Evolutionary conservation across 257 asterid genomes (phyloP).

Genomic region (Thymus mandschuricus): DNA sequence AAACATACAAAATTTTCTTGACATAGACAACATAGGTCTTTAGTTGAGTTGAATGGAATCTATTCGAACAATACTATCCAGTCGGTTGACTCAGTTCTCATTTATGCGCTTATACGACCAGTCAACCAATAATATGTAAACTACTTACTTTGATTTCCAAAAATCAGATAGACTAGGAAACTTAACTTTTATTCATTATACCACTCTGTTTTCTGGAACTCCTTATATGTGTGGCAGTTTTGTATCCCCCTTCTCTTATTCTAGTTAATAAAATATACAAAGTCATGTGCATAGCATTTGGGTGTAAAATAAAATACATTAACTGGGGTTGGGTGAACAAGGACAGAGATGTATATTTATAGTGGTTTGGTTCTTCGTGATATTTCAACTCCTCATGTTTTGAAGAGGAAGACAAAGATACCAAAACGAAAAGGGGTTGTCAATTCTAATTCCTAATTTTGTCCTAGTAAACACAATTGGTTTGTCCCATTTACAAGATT

Average conservation of each 20-base stretch:
- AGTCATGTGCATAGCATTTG: neutral
- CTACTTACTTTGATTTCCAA: conserved; percentile 14
- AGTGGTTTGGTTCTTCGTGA: neutral
- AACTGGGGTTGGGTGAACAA: neutral
- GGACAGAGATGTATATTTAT: conserved; percentile 2
- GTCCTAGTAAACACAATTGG: conserved; percentile 25
- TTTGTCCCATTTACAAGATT: neutral
- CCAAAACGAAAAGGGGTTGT: neutral
- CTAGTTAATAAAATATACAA: neutral
- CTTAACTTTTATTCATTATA: conserved; percentile 12
- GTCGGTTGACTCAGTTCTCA: neutral
- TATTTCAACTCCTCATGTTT: conserved; percentile 18
- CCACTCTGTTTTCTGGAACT: neutral
- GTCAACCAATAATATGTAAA: neutral
- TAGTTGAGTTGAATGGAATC: conserved; percentile 17
- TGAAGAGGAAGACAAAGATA: conserved; percentile 7
- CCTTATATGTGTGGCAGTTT: conserved; percentile 22
- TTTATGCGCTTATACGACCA: conserved; percentile 18
- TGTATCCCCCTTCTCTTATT: conserved; percentile 18
- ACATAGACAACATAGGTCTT: conserved; percentile 19
- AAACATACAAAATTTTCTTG: conserved; percentile 10
- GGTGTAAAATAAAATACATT: neutral
- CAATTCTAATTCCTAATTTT: conserved; percentile 20
- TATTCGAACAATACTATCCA: neutral
- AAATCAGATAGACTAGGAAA: conserved; percentile 1